Evolutionary conservation across 1,284 basidiomycete genomes (phyloP).

Genomic region (Heterobasidion parviporum): DNA sequence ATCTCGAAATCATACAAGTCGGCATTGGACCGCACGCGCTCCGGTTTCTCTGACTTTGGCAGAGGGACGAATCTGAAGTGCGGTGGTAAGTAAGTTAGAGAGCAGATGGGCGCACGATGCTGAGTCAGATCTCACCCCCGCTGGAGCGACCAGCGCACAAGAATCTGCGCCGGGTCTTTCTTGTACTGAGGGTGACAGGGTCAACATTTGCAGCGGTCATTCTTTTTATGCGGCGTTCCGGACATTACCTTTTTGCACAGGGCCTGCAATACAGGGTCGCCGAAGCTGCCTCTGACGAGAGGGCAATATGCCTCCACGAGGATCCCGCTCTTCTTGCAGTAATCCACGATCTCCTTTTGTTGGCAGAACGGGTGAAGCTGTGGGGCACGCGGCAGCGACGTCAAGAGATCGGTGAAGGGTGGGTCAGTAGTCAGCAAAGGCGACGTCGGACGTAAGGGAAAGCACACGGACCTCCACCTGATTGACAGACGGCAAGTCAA

Average conservation of each 20-base stretch:
- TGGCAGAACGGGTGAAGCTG: conserved; percentile 50
- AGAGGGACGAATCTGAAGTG: conserved; percentile 36
- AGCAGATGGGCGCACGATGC: too few relatives aligned
- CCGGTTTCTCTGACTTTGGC: conserved; percentile 45
- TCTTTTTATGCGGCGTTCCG: neutral
- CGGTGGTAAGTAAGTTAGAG: neutral
- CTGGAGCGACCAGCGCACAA: conserved; percentile 66
- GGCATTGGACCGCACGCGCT: conserved; percentile 44
- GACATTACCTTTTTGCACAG: conserved; percentile 33
- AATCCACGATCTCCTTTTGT: conserved; percentile 38
- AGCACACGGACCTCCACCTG: conserved; percentile 11
- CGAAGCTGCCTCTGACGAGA: conserved; percentile 35
- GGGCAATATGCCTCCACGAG: conserved; percentile 47
- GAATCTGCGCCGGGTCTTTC: conserved; percentile 49
- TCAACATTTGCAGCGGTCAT: neutral
- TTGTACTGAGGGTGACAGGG: conserved; percentile 23
- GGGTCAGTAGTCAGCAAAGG: neutral
- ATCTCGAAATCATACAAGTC: conserved; percentile 49
- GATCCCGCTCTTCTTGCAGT: conserved; percentile 36
- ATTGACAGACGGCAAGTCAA: conserved; percentile 33
- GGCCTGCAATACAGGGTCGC: conserved; percentile 30
- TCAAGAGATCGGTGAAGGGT: neutral
- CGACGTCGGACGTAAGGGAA: neutral
- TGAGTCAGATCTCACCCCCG: conserved; percentile 28
- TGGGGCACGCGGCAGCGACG: neutral